Base-by-base conservation (phyloP, 805 yeast species). In the Wickerhamiella kurtzmanii region DNA sequence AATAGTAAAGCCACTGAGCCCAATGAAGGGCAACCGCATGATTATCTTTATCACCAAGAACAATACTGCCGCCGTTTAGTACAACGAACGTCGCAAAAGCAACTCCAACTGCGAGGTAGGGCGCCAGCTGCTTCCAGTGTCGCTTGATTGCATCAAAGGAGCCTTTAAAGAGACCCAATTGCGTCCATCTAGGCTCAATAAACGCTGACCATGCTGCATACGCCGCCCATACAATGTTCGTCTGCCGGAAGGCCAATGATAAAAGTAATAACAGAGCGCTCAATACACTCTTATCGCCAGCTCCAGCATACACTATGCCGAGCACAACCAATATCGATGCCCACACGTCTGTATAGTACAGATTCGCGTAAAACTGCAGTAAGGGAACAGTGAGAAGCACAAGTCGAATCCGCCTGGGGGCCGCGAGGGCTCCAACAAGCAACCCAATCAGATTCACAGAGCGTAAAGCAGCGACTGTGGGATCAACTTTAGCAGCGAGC, bases 331-430 rank as follows among this genome's bases (percentile, higher is more conserved):
- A 65, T 1, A 83, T 72, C 0, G 92, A 75, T 0, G 96, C 76
- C 97, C 96, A 88, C 1, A 87, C 80, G 59, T 92, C 98, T 0
- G 98, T 92, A 64, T 92, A 92, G 64, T 79, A 92, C 35, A 92
- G 65, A 32, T 78, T 77, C 55, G 80, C 79, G 63, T 79, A 89
- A 2, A 87, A 71, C 20, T 80, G 69, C 45, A 89, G 58, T 44
- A 88, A 66, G 1, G 98, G 97, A 55, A 78, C 75, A 5, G 79
- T 60, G 45, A 70, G 59, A 2, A 80, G 51, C 5, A 44, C 3
- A 65, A 58, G 2, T 64, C 60, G 6, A 68, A 38, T 22, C 5
- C 25, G 41, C 19, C n/a, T 21, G 16, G 44, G 25, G 8, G 37
- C 21, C 5, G 18, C 20, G 4, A 25, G 20, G 18, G 16, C 65